phyloP scores from a whole-genome alignment of 2,329 filamentous ascomycete species.

The Pseudogymnoascus pannorum region DNA sequence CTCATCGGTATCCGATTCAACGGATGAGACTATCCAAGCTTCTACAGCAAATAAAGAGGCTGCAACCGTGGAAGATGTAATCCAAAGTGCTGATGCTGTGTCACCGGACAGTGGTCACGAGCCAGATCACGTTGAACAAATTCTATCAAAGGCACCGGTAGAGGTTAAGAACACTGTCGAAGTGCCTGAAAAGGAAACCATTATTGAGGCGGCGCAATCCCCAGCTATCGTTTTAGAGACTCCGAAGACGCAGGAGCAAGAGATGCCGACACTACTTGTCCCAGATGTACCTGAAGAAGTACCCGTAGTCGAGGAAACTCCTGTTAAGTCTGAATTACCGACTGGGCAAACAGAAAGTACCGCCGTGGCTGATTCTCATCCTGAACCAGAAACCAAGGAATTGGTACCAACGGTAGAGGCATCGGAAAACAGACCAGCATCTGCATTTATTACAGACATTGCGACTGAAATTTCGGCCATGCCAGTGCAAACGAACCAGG shows the following conservation, averaged over 20 bases:
- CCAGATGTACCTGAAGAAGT: background rate
- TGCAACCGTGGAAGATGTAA: background rate
- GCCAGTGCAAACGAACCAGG: background rate
- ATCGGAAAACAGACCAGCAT: background rate
- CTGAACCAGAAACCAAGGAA: background rate
- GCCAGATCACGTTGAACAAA: background rate
- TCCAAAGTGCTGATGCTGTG: background rate
- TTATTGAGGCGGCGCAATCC: background rate
- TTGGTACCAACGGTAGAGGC: background rate
- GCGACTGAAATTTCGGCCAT: background rate
- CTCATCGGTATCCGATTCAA: slow-evolving; percentile 56
- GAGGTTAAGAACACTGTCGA: background rate
- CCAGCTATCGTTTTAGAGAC: background rate
- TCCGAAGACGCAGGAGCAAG: background rate
- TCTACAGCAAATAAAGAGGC: slow-evolving; percentile 11
- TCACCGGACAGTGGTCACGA: background rate
- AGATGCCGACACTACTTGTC: background rate
- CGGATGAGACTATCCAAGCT: slow-evolving; percentile 49
- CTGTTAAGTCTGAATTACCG: background rate
- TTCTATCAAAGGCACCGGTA: background rate
- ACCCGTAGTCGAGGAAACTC: background rate
- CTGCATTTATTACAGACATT: background rate
- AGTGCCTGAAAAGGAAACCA: background rate
- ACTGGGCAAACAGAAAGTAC: background rate
- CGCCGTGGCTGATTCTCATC: background rate